Evolutionary conservation across 2,329 filamentous ascomycete genomes (phyloP).

Genomic region (Huntiella decipiens): DNA sequence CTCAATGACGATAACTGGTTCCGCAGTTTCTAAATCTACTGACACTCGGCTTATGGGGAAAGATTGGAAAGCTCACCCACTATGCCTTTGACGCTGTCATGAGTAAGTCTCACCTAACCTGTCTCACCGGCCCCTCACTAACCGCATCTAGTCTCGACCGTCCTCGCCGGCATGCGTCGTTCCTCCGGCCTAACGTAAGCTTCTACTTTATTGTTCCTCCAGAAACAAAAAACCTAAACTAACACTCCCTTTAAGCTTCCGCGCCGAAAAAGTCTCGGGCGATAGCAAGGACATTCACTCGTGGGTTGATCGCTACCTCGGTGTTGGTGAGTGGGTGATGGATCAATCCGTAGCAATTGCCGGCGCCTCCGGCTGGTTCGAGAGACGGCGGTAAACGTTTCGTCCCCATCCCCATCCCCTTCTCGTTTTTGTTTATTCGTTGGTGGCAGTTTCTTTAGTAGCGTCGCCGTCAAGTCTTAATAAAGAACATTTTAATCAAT

Average conservation of each 20-base stretch:
- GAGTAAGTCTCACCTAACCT: slow-evolving; percentile 33
- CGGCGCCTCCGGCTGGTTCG: slow-evolving; percentile 75
- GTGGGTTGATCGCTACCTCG: slow-evolving; percentile 87
- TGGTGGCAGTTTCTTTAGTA: too few relatives aligned
- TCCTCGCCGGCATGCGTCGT: slow-evolving; percentile 91
- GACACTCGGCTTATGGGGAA: slow-evolving; percentile 48
- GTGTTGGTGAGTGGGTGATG: slow-evolving; percentile 94
- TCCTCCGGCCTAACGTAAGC: slow-evolving; percentile 96
- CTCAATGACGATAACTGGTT: slow-evolving; percentile 7
- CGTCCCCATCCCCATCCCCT: not conserved
- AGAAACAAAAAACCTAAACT: not conserved
- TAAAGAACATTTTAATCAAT: not conserved
- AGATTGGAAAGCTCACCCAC: slow-evolving; percentile 86
- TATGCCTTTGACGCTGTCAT: slow-evolving; percentile 94
- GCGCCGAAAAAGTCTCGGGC: slow-evolving; percentile 59
- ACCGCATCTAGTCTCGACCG: slow-evolving; percentile 55
- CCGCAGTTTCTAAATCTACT: slow-evolving; percentile 44
- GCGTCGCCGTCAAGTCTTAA: not conserved
- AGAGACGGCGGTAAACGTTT: slow-evolving; percentile 52
- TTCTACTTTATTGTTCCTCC: slow-evolving; percentile 12
- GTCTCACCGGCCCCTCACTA: not conserved
- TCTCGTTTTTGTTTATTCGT: too few relatives aligned
- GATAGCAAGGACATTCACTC: slow-evolving; percentile 68
- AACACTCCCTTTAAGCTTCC: slow-evolving; percentile 41
- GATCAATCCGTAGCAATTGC: slow-evolving; percentile 89